Base-by-base conservation (phyloP, 2,329 filamentous ascomycete species). In the Madurella fahalii region DNA sequence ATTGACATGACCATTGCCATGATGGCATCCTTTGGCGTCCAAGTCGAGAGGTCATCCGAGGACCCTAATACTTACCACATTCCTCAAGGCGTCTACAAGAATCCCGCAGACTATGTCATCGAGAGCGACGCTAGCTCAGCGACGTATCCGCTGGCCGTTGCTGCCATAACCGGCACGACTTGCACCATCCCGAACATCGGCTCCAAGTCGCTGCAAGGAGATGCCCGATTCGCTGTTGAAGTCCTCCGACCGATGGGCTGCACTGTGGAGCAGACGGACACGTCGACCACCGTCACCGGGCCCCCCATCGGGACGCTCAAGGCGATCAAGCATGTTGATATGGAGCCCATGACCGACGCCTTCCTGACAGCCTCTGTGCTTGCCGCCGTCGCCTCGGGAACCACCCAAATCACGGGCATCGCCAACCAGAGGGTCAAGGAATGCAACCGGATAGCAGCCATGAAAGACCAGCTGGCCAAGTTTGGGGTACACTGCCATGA, bases 311-410 rank as follows among this genome's bases (percentile, higher is more conserved):
- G 94, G 11, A 73, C 80, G 15, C 75, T 99, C 40, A 85, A 85
- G 63, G 86, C 89, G 0, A 75, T 99, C 12, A 75, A 84, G 16
- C 87, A 93, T 56, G 85, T 99, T 30, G 92, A 99, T 66, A 99
- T 99, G 94, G 94, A 97, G 70, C 89, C 93, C 1, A 99, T 99
- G 94, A 99, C 94, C 0, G 94, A 99, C 71, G 94, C 94, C 47
- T 99, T 99, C 77, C 79, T 99, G 50, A 96, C 92, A 4, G 94
- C 94, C 16, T 95, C 91, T 1, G 91, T 96, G 4, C 80, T 99
- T 45, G 94, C 91, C 25, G 94, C 94, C 37, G 90, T 96, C 42
- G 91, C 93, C 9, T 84, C 81, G 13, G 90, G 89, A 2, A 85
- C 84, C 48, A 99, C 94, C 0, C 84, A 83, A 53, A 97, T 99